Evolutionary conservation across 2,329 filamentous ascomycete genomes (phyloP).

Genomic region (Verticillium tricorpus): DNA sequence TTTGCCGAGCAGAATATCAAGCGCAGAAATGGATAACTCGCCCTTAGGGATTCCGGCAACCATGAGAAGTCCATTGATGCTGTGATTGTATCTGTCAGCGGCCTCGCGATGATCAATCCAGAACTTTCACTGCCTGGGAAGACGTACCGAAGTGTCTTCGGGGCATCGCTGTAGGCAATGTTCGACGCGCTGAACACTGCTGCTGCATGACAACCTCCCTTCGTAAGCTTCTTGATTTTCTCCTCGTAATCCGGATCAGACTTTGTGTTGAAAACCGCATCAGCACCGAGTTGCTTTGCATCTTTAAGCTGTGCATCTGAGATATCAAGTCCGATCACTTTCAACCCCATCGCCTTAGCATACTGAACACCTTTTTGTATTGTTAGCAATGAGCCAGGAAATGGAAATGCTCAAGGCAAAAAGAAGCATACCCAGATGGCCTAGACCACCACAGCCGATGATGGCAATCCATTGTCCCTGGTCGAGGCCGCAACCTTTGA

Average conservation of each 20-base stretch:
- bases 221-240: constrained; percentile 34
- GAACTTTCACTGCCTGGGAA: constrained; percentile 9
- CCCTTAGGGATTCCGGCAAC: constrained; percentile 34
- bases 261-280: constrained; percentile 34
- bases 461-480: constrained; percentile 34
- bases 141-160: constrained; percentile 16
- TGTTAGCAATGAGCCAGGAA: neutral
- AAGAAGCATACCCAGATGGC: constrained; percentile 33
- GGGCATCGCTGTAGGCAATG: constrained; percentile 29
- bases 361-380: constrained; percentile 22
- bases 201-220: constrained; percentile 33
- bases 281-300: constrained; percentile 32
- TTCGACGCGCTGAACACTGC: constrained; percentile 34
- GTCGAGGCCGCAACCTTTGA: constrained; percentile 29
- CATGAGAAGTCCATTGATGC: constrained; percentile 34
- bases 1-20: constrained; percentile 31
- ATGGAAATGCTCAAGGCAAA: neutral
- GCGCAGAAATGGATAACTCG: constrained; percentile 27
- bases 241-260: constrained; percentile 28
- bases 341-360: constrained; percentile 39
- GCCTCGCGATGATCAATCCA: too few relatives aligned
- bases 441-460: constrained; percentile 39
- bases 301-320: constrained; percentile 35
- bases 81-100: too few relatives aligned
- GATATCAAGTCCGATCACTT: constrained; percentile 37